These are phyloP conservation scores for Cladosporium sp. DNA, from an alignment of 2,329 filamentous ascomycete species.

Conservation along the genomic window DNA sequence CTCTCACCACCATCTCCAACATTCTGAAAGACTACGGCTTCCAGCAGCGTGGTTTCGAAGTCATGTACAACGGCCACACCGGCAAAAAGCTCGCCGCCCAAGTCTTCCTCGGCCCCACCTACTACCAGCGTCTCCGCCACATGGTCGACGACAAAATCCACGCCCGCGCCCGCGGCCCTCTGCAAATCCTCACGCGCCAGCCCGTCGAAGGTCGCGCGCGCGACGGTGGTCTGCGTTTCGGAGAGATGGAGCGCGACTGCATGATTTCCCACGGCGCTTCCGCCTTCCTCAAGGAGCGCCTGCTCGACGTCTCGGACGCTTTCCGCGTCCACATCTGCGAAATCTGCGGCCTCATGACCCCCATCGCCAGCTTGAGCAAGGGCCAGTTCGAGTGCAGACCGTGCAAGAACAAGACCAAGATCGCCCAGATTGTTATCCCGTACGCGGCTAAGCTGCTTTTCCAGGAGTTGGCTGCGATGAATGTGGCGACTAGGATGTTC, in stretches of 20 bases:
- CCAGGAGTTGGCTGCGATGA: slow-evolving; percentile 97
- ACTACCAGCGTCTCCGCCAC: slow-evolving; percentile 96
- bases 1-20: slow-evolving; percentile 86
- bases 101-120: slow-evolving; percentile 95
- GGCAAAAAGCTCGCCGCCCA: slow-evolving; percentile 90
- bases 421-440: slow-evolving; percentile 95
- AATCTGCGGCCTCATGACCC: slow-evolving; percentile 98
- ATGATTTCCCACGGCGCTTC: slow-evolving; percentile 99
- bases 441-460: slow-evolving; percentile 98
- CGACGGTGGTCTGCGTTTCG: slow-evolving; percentile 97
- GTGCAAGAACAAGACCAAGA: slow-evolving; percentile 99
- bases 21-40: slow-evolving; percentile 86
- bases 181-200: slow-evolving; percentile 95
- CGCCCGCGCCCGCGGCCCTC: slow-evolving; percentile 91
- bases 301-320: slow-evolving; percentile 96
- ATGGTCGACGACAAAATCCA: slow-evolving; percentile 99
- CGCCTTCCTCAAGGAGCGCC: slow-evolving; percentile 91
- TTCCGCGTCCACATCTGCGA: slow-evolving; percentile 98
- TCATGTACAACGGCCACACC: slow-evolving; percentile 99
- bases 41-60: slow-evolving; percentile 93
- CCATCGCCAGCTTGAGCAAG: slow-evolving; percentile 95
- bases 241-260: slow-evolving; percentile 99
- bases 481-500: slow-evolving; percentile 96
- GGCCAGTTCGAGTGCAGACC: slow-evolving; percentile 94
- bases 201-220: slow-evolving; percentile 97